These are phyloP conservation scores for Komagataea norvegica DNA, from an alignment of 1,139 yeast genomes.

Conservation along the genomic window DNA sequence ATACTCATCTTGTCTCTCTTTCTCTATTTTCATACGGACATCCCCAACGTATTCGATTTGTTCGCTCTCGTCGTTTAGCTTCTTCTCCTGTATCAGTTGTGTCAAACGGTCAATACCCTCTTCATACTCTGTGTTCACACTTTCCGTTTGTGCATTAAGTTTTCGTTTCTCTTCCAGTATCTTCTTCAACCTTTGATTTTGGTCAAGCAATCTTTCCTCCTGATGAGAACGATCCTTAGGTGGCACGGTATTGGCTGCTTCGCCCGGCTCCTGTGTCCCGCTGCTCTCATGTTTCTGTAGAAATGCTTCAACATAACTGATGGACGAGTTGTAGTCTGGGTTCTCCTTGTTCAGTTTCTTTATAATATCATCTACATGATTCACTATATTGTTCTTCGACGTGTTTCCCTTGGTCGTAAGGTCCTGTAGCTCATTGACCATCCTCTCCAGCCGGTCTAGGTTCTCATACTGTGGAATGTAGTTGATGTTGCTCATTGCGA, in stretches of 20 bases:
- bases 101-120: conserved; percentile 11
- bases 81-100: conserved; percentile 10
- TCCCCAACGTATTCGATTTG: conserved; percentile 7
- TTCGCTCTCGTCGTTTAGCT: conserved; percentile 4
- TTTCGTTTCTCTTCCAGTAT: conserved; percentile 10
- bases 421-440: conserved; percentile 12
- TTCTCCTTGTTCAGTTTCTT: conserved; percentile 13
- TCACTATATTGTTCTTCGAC: conserved; percentile 14
- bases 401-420: conserved; percentile 9
- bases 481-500: conserved; percentile 6
- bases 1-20: conserved; percentile 14
- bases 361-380: conserved; percentile 17
- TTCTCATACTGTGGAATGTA: conserved; percentile 24
- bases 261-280: background rate
- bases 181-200: conserved; percentile 16
- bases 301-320: conserved; percentile 13
- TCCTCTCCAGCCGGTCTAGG: conserved; percentile 16
- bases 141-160: conserved; percentile 11
- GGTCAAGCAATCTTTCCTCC: conserved; percentile 11
- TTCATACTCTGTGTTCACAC: conserved; percentile 18
- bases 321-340: conserved; percentile 9
- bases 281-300: conserved; percentile 5
- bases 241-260: background rate
- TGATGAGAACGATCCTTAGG: conserved; percentile 2
- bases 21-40: conserved; percentile 5